Conservation (phyloP, 768 basidiomycete species). For the Lentinula raphanica region DNA sequence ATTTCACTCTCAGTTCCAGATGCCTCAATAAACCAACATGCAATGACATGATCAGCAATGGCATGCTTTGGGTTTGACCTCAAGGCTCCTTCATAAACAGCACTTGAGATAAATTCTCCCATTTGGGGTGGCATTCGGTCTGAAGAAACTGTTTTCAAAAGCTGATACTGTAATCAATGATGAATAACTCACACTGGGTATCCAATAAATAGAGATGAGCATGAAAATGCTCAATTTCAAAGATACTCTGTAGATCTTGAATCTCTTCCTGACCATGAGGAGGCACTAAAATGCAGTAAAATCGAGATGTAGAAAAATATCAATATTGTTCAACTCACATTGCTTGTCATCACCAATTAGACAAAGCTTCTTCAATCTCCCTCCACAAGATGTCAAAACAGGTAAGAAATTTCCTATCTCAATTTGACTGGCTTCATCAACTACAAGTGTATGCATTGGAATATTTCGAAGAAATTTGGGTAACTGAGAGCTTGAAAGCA, state of each 20-base stretch:
- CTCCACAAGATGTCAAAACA: slow-evolving; percentile 31
- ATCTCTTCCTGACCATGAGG: slow-evolving; percentile 74
- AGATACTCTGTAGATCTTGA: slow-evolving; percentile 63
- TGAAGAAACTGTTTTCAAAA: slow-evolving; percentile 25
- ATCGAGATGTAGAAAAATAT: slow-evolving; percentile 11
- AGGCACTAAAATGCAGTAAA: slow-evolving; percentile 48
- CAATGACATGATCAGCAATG: slow-evolving; percentile 33
- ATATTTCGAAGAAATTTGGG: slow-evolving; percentile 27
- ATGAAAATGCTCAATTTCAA: slow-evolving; percentile 65
- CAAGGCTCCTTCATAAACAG: slow-evolving; percentile 59
- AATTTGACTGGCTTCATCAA: slow-evolving; percentile 69
- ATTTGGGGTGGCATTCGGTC: slow-evolving; percentile 84
- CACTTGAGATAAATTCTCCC: slow-evolving; percentile 64
- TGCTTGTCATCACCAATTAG: slow-evolving; percentile 69
- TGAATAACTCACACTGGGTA: slow-evolving; percentile 58
- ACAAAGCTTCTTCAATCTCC: slow-evolving; percentile 43
- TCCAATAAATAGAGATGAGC: slow-evolving; percentile 51
- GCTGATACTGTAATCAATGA: slow-evolving; percentile 7
- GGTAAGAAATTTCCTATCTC: slow-evolving; percentile 27
- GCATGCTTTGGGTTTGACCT: slow-evolving; percentile 48
- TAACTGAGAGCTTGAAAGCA: slow-evolving; percentile 50
- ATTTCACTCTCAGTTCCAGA: slow-evolving; percentile 32
- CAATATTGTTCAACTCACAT: slow-evolving; percentile 33
- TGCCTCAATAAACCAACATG: slow-evolving; percentile 68
- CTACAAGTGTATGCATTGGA: slow-evolving; percentile 45